phyloP scores from a whole-genome alignment of 176 grass and related monocot genomes.

The Carex kokanica region DNA sequence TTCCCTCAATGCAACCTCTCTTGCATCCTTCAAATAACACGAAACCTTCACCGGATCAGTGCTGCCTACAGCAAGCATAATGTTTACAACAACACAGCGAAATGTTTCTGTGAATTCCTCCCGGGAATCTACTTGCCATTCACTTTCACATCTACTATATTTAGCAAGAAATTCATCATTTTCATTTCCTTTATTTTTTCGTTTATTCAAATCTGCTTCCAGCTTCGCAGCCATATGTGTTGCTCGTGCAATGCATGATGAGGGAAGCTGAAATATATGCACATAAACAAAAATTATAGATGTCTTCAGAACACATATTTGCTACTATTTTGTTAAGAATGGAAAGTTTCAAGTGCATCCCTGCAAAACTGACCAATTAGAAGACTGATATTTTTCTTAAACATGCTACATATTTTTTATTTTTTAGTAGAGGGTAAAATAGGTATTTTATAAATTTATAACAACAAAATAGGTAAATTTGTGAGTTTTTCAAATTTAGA shows the following conservation, averaged over 20 bases:
- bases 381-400: no score
- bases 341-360: neutral
- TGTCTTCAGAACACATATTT: neutral
- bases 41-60: slow-evolving; percentile 1
- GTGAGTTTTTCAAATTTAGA: no score
- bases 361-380: neutral
- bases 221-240: slow-evolving; percentile 69
- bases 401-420: no score
- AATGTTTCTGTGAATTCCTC: slow-evolving; percentile 41
- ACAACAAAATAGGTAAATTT: no score
- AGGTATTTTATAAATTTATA: no score
- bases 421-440: no score
- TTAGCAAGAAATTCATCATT: neutral
- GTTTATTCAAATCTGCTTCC: slow-evolving; percentile 49
- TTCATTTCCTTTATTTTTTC: slow-evolving; percentile 28
- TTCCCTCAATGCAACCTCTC: slow-evolving; percentile 40
- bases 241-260: slow-evolving; percentile 61
- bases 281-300: neutral
- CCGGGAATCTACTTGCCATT: slow-evolving; percentile 5
- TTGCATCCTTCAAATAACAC: slow-evolving; percentile 45
- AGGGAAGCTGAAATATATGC: slow-evolving; percentile 54
- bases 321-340: neutral
- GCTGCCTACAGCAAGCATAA: slow-evolving; percentile 32
- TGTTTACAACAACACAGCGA: slow-evolving; percentile 29
- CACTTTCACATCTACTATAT: neutral